Evolutionary conservation across 2,329 filamentous ascomycete species (phyloP), one percentile per base, ranked within the genome.

Genomic region (Cadophora sp.): DNA sequence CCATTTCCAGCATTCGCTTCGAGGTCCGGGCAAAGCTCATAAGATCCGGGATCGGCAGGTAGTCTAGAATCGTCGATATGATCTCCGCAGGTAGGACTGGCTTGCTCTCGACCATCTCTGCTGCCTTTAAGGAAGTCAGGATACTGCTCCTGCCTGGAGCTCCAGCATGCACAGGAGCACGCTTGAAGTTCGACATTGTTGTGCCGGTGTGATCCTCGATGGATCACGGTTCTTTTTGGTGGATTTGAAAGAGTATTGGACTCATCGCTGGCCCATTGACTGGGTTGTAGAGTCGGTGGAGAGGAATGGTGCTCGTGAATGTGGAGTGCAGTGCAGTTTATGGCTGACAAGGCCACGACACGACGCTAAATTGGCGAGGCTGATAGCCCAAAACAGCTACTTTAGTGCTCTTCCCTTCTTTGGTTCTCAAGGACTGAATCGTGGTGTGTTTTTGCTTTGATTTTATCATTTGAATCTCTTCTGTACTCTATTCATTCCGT

Each of bases 1-100:
- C 94, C 94, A 99, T 99, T 81, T 99, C 96, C 77, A 92, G 91
- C 86, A 98, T 88, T 69, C 93, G 92, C 77, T 88, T 91, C 68
- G 93, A 97, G 27, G 92, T 90, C 71, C 91, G 90, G 55, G 96
- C 95, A 77, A 93, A 95, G 73, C 89, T 89, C 78, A 98, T 87
- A 76, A 97, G 90, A 79, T 97, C 95, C 69, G 91, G 83, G 31
- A 97, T 87, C 48, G 93, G 91, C 48, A 98, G 88, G 81, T 97
- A 94, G 78, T 97, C 93, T 77, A 99, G 87, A 73, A 99, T 94
- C 0, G 89, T 87, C 34, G 91, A 91, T 74, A 98, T 88, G 73
- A 98, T 93, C 82, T 98, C 95, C 93, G 77, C 94, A 71, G 95
- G 95, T 40, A 98, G 85, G 50, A 89, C 86, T 27, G 94, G 88